Percentiles rank a stretch among this genome's conserved stretches.
Conservation (phyloP, 495 filamentous ascomycete genomes). For the Podospora bellae-mahoneyi region DNA sequence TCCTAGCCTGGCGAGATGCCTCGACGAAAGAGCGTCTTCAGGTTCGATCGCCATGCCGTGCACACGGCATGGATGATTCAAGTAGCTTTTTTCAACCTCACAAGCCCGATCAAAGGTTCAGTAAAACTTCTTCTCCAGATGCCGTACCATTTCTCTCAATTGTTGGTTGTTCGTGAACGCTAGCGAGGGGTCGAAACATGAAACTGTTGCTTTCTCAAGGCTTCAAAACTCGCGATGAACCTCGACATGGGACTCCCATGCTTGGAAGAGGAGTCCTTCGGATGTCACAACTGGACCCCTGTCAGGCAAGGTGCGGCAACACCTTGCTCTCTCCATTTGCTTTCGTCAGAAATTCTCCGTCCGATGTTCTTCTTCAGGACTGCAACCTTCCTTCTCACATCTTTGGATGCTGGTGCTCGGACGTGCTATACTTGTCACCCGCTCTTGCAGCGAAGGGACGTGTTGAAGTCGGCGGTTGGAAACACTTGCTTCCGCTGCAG, state of each 20-base stretch:
- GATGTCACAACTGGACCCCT: constrained; percentile 7
- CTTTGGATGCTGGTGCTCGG: not conserved
- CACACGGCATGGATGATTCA: constrained; percentile 25
- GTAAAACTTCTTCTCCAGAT: not conserved
- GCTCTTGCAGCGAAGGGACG: constrained; percentile 14
- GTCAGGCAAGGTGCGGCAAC: constrained; percentile 1
- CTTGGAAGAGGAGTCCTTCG: constrained; percentile 1
- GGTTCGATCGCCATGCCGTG: constrained; percentile 15
- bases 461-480: constrained; percentile 25
- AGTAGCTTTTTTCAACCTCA: not conserved
- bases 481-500: constrained; percentile 11
- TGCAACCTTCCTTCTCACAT: not conserved
- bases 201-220: constrained; percentile 5
- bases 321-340: not conserved
- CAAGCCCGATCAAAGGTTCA: not conserved
- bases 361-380: not conserved
- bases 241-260: constrained; percentile 8
- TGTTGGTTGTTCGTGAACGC: not conserved
- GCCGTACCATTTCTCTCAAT: not conserved
- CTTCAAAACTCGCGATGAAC: constrained; percentile 7
- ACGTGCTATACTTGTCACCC: constrained; percentile 26
- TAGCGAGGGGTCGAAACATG: constrained; percentile 11
- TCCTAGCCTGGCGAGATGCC: constrained; percentile 4
- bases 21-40: constrained; percentile 10
- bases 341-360: constrained; percentile 7